Conservation (phyloP, 306 rosid species). For the Rosa chinensis region DNA sequence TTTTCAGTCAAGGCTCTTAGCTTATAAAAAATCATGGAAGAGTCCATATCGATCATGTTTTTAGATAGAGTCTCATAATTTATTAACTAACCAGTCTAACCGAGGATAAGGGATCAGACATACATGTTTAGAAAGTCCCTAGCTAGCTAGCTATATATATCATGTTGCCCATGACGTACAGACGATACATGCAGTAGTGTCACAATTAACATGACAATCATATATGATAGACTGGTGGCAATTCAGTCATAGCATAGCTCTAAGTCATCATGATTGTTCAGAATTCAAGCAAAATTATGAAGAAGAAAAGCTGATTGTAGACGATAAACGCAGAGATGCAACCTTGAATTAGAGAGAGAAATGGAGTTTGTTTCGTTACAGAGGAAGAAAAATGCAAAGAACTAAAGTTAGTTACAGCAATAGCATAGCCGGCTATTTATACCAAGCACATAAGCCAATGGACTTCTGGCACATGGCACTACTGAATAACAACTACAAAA, state of each 20-base stretch:
- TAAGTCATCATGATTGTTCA: too few species aligned
- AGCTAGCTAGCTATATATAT: not conserved
- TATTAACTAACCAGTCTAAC: not conserved
- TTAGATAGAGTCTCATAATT: not conserved
- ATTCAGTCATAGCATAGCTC: not conserved
- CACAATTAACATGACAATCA: not conserved
- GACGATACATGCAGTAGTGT: not conserved
- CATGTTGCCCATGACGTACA: not conserved
- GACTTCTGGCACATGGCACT: too few species aligned
- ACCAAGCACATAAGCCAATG: too few species aligned
- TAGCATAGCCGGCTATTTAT: too few species aligned
- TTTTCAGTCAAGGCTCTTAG: not conserved
- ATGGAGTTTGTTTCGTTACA: too few species aligned
- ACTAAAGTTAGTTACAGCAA: too few species aligned
- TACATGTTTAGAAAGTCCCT: not conserved
- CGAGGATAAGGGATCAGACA: not conserved
- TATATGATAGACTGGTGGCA: not conserved
- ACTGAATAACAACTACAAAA: too few species aligned
- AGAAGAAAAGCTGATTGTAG: too few species aligned
- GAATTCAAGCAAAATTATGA: too few species aligned
- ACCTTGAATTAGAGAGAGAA: too few species aligned
- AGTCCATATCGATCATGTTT: not conserved
- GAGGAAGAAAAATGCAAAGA: too few species aligned
- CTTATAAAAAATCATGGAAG: not conserved
- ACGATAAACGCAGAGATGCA: too few species aligned